Conservation (phyloP, 352 stramenopile species). For the Globisporangium nunn region DNA sequence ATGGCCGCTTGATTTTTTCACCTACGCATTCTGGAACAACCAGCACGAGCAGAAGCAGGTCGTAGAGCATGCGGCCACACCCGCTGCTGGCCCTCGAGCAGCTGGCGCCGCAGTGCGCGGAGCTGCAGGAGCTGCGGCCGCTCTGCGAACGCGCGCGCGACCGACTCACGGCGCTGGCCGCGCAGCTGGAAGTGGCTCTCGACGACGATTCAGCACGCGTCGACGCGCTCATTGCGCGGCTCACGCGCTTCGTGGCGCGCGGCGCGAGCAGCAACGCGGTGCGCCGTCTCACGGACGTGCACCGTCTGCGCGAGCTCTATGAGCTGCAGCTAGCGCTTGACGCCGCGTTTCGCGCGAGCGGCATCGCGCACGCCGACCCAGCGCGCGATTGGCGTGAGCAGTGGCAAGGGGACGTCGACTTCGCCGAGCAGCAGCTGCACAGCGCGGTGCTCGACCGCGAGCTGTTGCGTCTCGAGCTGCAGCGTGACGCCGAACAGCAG, state of each 20-base stretch:
- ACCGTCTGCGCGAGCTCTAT: constrained; percentile 25
- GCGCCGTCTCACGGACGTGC: constrained; percentile 28
- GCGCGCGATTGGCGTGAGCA: constrained; percentile 33
- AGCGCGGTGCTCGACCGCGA: constrained; percentile 14
- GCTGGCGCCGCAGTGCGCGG: constrained; percentile 13
- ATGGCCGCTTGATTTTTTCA: too few species aligned
- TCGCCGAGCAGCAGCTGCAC: constrained; percentile 38
- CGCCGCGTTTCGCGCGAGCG: constrained; percentile 21
- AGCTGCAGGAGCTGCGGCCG: constrained; percentile 10
- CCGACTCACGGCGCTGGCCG: constrained; percentile 4
- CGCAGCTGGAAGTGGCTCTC: constrained; percentile 1
- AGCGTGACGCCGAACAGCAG: constrained; percentile 6
- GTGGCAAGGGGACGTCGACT: constrained; percentile 37
- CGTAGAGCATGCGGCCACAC: neutral
- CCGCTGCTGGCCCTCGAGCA: constrained; percentile 12
- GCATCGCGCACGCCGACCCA: constrained; percentile 43
- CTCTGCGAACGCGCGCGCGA: constrained; percentile 9
- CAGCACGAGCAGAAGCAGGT: too few species aligned
- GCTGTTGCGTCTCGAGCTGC: constrained; percentile 18
- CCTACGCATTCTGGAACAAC: too few species aligned
- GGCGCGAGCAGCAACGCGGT: constrained; percentile 23
- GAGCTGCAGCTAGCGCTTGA: constrained; percentile 32
- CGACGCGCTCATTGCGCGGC: constrained; percentile 15
- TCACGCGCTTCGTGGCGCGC: constrained; percentile 24
- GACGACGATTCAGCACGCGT: too few species aligned